Conservation (phyloP, 108 stramenopile species). For the Nitzschia palea region DNA sequence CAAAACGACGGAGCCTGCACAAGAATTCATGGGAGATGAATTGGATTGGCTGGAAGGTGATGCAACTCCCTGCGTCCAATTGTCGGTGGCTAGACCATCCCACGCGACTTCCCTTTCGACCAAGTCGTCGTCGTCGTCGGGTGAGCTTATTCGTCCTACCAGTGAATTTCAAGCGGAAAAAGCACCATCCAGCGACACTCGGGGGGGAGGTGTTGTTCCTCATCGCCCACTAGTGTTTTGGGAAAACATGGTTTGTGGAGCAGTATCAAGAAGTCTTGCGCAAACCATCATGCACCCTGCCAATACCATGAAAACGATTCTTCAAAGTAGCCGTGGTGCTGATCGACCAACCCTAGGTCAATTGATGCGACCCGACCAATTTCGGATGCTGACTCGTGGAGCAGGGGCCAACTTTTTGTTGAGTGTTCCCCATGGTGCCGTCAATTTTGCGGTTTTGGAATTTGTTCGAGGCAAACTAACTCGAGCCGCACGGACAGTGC, state of each 20-base stretch:
- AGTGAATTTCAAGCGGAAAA: neutral
- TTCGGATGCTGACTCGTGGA: conserved; percentile 78
- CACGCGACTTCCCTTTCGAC: neutral
- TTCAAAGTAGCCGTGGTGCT: conserved; percentile 72
- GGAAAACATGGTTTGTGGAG: conserved; percentile 91
- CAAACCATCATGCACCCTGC: conserved; percentile 92
- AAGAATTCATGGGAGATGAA: neutral
- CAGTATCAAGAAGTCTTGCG: conserved; percentile 81
- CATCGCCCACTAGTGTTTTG: conserved; percentile 56
- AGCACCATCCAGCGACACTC: neutral
- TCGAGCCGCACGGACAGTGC: conserved; percentile 38
- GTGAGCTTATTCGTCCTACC: neutral
- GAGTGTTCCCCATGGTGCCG: conserved; percentile 93
- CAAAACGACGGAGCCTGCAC: neutral
- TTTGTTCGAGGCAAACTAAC: conserved; percentile 71
- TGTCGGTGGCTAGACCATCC: neutral
- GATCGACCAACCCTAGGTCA: conserved; percentile 42
- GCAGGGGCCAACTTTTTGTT: conserved; percentile 95
- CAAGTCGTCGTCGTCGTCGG: neutral
- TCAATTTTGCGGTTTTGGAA: conserved; percentile 96
- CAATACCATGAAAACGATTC: conserved; percentile 94
- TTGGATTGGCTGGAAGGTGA: conserved; percentile 7
- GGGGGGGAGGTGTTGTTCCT: neutral
- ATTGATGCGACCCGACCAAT: conserved; percentile 53
- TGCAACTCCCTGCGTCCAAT: neutral